Conservation (phyloP, 2,329 filamentous ascomycete genomes). For the Mollisiaceae sp. region DNA sequence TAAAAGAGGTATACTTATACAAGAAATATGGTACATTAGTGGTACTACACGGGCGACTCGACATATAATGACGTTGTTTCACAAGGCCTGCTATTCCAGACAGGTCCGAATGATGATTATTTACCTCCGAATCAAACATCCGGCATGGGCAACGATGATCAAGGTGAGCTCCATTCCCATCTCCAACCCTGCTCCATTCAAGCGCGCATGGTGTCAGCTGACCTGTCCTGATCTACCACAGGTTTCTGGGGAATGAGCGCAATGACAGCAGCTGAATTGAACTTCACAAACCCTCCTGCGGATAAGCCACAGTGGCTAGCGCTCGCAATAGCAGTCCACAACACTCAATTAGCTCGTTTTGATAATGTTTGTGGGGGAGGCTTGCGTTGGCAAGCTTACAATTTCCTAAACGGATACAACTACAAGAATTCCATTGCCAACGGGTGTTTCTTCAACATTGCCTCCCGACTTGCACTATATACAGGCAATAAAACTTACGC, state of each 20-base stretch:
- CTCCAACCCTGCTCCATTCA: neutral
- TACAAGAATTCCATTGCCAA: slow-evolving; percentile 73
- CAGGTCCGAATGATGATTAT: slow-evolving; percentile 72
- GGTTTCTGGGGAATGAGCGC: slow-evolving; percentile 73
- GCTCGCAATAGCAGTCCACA: slow-evolving; percentile 79
- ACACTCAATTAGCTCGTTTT: slow-evolving; percentile 76
- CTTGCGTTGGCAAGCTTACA: slow-evolving; percentile 81
- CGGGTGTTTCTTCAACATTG: slow-evolving; percentile 64
- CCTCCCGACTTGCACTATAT: slow-evolving; percentile 72
- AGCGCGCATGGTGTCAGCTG: slow-evolving; percentile 10
- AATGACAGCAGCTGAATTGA: slow-evolving; percentile 71
- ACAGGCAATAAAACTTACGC: slow-evolving; percentile 78
- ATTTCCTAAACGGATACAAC: slow-evolving; percentile 79
- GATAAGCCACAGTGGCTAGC: slow-evolving; percentile 68
- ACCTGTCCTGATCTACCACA: slow-evolving; percentile 14
- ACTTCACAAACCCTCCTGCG: slow-evolving; percentile 59
- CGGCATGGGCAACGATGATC: slow-evolving; percentile 62
- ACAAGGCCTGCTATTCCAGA: slow-evolving; percentile 74
- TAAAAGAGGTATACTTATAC: too few relatives aligned
- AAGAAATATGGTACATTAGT: too few relatives aligned
- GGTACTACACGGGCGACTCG: slow-evolving; percentile 77
- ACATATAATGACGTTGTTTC: slow-evolving; percentile 60
- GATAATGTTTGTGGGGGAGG: slow-evolving; percentile 72
- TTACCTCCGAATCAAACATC: slow-evolving; percentile 74
- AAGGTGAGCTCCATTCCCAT: slow-evolving; percentile 54